Evolutionary conservation across 2,329 filamentous ascomycete genomes (phyloP), one percentile per base, ranked within the genome.

Genomic region (Cladorrhinum sp.): DNA sequence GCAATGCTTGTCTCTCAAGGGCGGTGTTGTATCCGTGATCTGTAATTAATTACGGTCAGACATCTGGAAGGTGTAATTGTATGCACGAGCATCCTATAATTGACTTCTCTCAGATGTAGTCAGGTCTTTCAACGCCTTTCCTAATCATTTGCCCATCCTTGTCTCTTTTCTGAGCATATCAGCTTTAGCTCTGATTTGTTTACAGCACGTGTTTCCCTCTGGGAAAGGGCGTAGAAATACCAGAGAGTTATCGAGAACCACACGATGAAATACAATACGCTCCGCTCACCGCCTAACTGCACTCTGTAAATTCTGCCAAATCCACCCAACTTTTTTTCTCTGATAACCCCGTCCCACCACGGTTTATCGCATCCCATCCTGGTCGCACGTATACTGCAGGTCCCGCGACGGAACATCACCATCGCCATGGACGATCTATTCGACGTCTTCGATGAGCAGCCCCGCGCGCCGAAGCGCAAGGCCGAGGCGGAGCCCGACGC

Each of bases 361-460:
- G 24, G 16, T 48, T 56, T 56, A 56, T 56, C 38, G 54, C 32
- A 24, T 27, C 13, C 41, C 25, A 38, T 27, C 49, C 27, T 36
- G 41, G 36, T 56, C 36, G 41, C 23, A 23, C 18, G 49, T 20
- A 13, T 6, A 52, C 27, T 36, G 36, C 27, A 18, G 24, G 22
- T 38, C 48, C 27, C 29, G 48, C 63, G 72, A 62, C 58, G 36
- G 36, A 41, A 23, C 51, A 29, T 57, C 56, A n/a, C 53, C 49
- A 16, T 16, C 41, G 12, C 18, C 63, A 91, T 90, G 87, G 88
- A 92, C 76, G 89, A 92, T 63, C 81, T 95, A 67, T 95, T 95
- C 69, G 87, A 91, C 68, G 89, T 92, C 60, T 93, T 95, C 71
- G 88, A 92, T 65, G 87, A 90, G 69, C 80, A 82, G 71, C 79